Conservation (phyloP, 108 stramenopile species). For the Pseudonitzschia delicatissima region DNA sequence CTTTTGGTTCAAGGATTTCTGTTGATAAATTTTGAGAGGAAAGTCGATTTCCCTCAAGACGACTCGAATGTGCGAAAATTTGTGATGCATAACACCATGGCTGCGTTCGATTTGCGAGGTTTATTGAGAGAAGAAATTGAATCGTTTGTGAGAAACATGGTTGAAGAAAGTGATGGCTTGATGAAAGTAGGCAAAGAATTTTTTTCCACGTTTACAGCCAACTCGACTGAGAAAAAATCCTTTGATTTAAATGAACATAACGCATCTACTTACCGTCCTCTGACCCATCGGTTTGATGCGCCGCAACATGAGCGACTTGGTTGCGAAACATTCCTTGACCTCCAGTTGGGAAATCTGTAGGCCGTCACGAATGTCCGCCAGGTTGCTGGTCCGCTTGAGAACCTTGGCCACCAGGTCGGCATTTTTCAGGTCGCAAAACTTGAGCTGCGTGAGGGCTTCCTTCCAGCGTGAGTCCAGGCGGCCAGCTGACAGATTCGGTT, state of each 20-base stretch:
- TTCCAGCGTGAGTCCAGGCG: constrained; percentile 62
- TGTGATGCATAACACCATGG: constrained; percentile 58
- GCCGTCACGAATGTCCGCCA: constrained; percentile 69
- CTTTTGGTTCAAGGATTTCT: constrained; percentile 60
- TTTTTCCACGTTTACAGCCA: neutral
- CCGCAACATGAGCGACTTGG: constrained; percentile 66
- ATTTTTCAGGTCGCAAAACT: constrained; percentile 62
- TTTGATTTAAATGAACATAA: neutral
- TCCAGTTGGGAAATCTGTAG: constrained; percentile 75
- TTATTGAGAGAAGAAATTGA: neutral
- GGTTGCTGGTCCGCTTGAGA: constrained; percentile 64
- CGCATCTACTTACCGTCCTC: constrained; percentile 61
- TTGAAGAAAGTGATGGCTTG: neutral
- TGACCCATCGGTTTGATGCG: constrained; percentile 76
- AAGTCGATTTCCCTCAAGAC: constrained; percentile 85
- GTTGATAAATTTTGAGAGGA: constrained; percentile 61
- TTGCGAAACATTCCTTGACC: constrained; percentile 84
- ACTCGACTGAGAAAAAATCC: neutral
- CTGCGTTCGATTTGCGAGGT: constrained; percentile 21
- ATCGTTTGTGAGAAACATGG: neutral
- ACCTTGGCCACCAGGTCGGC: constrained; percentile 70
- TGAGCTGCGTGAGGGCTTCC: constrained; percentile 76
- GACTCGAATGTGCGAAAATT: constrained; percentile 68
- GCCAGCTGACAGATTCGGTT: constrained; percentile 76
- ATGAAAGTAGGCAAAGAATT: neutral